These are phyloP conservation scores for Fusarium hostae DNA, from an alignment of 2,329 filamentous ascomycete genomes.

Conservation along the genomic window DNA sequence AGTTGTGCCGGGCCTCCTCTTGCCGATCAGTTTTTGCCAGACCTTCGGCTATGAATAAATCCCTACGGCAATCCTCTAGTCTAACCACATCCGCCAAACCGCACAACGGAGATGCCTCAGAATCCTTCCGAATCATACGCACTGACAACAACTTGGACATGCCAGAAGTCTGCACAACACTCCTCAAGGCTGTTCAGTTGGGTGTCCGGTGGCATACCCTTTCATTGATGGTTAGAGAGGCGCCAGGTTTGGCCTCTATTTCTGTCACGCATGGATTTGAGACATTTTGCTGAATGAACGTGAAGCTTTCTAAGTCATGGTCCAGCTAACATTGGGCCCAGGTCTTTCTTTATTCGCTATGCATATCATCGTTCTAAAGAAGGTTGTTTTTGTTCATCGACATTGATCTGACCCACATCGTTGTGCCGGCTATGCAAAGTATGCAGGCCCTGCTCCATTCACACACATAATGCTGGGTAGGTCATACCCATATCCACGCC, in stretches of 20 bases:
- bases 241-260: too few species aligned
- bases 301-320: not conserved
- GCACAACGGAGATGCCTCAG: slow-evolving; percentile 27
- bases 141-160: slow-evolving; percentile 17
- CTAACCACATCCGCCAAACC: slow-evolving; percentile 36
- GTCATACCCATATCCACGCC: slow-evolving; percentile 29
- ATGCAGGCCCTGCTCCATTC: slow-evolving; percentile 25
- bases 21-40: slow-evolving; percentile 26
- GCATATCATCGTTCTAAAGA: slow-evolving; percentile 31
- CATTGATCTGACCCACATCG: slow-evolving; percentile 27
- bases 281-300: not conserved
- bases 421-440: slow-evolving; percentile 32
- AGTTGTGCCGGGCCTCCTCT: slow-evolving; percentile 31
- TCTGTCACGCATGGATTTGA: not conserved
- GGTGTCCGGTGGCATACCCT: not conserved
- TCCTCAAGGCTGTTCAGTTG: not conserved
- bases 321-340: not conserved
- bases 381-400: slow-evolving; percentile 27
- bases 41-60: slow-evolving; percentile 33
- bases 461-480: slow-evolving; percentile 13
- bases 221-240: not conserved
- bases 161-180: not conserved
- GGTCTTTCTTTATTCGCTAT: slow-evolving; percentile 12
- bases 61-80: slow-evolving; percentile 38
- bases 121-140: slow-evolving; percentile 25